These are phyloP conservation scores for Macadamia integrifolia DNA, from an alignment of 164 flowering plant species.

Conservation along the genomic window DNA sequence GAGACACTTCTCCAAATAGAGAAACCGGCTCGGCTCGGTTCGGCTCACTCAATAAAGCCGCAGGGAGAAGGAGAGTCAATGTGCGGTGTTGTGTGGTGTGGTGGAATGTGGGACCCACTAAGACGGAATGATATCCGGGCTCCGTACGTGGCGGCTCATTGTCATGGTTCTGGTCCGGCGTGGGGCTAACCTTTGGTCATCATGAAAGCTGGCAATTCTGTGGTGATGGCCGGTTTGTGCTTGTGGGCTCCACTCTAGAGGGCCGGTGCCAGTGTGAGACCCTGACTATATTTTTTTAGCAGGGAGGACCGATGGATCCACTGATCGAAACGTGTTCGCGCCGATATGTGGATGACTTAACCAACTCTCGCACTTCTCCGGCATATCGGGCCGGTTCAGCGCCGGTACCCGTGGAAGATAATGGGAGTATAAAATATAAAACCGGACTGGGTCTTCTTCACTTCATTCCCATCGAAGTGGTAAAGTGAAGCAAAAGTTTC, in stretches of 20 bases:
- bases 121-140: slow-evolving; percentile 21
- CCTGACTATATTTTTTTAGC: not conserved
- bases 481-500: slow-evolving; percentile 59
- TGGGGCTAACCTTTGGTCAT: slow-evolving; percentile 42
- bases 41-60: not conserved
- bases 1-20: slow-evolving; percentile 42
- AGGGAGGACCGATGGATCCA: not conserved
- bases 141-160: slow-evolving; percentile 43
- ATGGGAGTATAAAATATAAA: too few relatives aligned
- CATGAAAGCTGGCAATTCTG: slow-evolving; percentile 21
- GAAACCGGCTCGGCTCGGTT: not conserved
- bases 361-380: not conserved
- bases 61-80: not conserved
- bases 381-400: slow-evolving; percentile 21
- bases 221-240: slow-evolving; percentile 29
- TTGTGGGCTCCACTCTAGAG: slow-evolving; percentile 24
- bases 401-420: slow-evolving; percentile 17
- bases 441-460: not conserved
- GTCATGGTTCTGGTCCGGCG: slow-evolving; percentile 47
- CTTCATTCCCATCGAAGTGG: slow-evolving; percentile 8
- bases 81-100: not conserved
- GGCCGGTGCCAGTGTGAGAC: slow-evolving; percentile 8
- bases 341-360: slow-evolving; percentile 28
- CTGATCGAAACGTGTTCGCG: slow-evolving; percentile 16
- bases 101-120: slow-evolving; percentile 27